Evolutionary conservation across 371 early-diverging fungal genomes (phyloP).

Genomic region (Rhizomucor pusillus): DNA sequence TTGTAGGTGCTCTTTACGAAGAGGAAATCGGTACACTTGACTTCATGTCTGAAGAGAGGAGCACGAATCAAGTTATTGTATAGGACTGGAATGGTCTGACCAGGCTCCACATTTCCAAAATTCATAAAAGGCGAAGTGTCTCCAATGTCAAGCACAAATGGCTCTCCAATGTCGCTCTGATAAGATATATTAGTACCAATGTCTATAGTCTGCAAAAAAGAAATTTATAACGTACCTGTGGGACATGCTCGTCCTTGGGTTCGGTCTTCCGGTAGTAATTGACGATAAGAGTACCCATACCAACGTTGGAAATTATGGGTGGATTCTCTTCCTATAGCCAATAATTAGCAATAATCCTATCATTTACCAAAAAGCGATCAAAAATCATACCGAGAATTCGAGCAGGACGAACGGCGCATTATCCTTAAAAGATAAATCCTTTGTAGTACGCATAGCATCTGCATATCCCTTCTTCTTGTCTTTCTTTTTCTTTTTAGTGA

Average conservation of each 20-base stretch:
- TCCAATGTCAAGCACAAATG: conserved; percentile 87
- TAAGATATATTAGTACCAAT: background rate
- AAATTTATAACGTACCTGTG: conserved; percentile 44
- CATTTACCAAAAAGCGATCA: background rate
- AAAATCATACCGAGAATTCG: conserved; percentile 82
- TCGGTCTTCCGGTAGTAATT: conserved; percentile 97
- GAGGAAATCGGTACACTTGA: conserved; percentile 80
- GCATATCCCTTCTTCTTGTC: conserved; percentile 69
- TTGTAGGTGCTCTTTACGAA: conserved; percentile 77
- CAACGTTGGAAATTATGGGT: conserved; percentile 91
- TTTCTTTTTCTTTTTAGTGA: conserved; percentile 74
- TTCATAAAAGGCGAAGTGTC: conserved; percentile 98
- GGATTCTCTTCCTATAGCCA: conserved; percentile 92
- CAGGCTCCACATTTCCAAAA: conserved; percentile 95
- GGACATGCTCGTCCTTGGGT: conserved; percentile 77
- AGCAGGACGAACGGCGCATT: conserved; percentile 81
- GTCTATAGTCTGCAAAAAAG: background rate
- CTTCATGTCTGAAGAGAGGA: conserved; percentile 89
- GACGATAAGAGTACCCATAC: conserved; percentile 97
- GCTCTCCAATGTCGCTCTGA: conserved; percentile 78
- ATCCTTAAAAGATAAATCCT: conserved; percentile 93
- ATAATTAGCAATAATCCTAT: background rate
- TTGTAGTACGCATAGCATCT: conserved; percentile 80
- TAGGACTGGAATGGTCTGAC: conserved; percentile 83
- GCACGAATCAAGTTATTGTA: conserved; percentile 98